phyloP scores from a whole-genome alignment of 164 flowering plant genomes.

The Vitis labrusca region DNA sequence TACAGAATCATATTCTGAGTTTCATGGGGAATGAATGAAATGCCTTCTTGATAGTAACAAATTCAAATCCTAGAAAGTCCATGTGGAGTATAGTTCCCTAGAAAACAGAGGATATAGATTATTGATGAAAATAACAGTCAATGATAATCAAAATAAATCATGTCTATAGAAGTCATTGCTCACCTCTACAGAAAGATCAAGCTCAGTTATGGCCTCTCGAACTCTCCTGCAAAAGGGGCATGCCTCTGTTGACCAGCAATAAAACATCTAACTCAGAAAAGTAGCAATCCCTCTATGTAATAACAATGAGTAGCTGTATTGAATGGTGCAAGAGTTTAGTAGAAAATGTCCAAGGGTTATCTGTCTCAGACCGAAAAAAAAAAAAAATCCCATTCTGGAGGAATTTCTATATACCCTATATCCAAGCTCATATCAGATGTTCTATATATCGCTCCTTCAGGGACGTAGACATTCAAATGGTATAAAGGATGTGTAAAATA shows the following conservation, averaged over 20 bases:
- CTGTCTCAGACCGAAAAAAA: no score
- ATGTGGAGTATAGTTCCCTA: no score
- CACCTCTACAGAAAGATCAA: constrained; percentile 80
- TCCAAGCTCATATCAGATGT: no score
- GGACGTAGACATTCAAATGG: not conserved
- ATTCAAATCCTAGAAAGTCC: no score
- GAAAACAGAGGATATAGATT: no score
- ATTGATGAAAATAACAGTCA: no score
- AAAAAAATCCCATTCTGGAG: no score
- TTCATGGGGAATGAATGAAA: not conserved
- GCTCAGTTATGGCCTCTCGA: constrained; percentile 80
- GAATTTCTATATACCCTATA: no score
- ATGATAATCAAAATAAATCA: not conserved
- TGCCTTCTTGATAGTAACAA: no score
- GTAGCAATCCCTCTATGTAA: constrained; percentile 6
- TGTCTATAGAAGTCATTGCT: constrained; percentile 4
- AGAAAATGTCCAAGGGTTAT: not conserved
- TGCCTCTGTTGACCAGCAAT: constrained; percentile 66
- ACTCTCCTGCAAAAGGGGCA: constrained; percentile 91
- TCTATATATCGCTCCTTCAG: no score
- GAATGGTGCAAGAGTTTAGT: not conserved
- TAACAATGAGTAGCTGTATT: not conserved
- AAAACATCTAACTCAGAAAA: constrained; percentile 14
- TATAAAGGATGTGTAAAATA: not conserved
- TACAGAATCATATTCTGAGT: not conserved